Conservation (phyloP, 139 green algal genomes). For the Coccomyxa sp. region DNA sequence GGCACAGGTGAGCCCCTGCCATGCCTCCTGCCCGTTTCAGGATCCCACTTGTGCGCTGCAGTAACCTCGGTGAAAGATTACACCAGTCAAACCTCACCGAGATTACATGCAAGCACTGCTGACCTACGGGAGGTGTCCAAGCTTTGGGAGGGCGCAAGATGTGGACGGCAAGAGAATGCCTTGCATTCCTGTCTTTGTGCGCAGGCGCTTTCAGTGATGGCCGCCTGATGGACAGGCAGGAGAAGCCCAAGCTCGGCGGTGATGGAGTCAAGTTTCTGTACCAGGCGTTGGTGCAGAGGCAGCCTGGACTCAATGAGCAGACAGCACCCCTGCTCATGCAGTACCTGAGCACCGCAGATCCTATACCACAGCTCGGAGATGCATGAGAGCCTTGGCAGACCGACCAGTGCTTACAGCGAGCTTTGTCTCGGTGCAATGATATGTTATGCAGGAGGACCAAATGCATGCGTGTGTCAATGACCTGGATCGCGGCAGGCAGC, state of each 20-base stretch:
- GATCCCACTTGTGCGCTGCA: neutral
- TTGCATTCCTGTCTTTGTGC: neutral
- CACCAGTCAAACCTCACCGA: no score
- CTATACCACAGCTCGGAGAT: no score
- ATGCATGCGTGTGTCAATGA: no score
- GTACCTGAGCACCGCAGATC: no score
- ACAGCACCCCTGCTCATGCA: conserved; percentile 43
- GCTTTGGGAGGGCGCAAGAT: neutral
- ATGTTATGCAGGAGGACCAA: no score
- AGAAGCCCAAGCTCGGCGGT: neutral
- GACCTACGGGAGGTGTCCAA: neutral
- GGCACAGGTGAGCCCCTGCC: neutral
- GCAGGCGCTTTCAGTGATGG: neutral
- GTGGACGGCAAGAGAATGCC: neutral
- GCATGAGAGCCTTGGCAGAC: no score
- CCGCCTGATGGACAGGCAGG: neutral
- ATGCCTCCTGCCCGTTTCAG: no score
- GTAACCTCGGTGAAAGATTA: no score
- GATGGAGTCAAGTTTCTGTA: conserved; percentile 1
- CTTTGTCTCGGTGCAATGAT: no score
- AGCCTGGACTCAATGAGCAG: conserved; percentile 20
- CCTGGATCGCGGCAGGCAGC: no score
- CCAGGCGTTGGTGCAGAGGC: neutral
- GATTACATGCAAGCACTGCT: neutral
- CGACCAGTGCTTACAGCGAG: no score